Conservation (phyloP, 257 asterid genomes). For the Schizonepeta tenuifolia region DNA sequence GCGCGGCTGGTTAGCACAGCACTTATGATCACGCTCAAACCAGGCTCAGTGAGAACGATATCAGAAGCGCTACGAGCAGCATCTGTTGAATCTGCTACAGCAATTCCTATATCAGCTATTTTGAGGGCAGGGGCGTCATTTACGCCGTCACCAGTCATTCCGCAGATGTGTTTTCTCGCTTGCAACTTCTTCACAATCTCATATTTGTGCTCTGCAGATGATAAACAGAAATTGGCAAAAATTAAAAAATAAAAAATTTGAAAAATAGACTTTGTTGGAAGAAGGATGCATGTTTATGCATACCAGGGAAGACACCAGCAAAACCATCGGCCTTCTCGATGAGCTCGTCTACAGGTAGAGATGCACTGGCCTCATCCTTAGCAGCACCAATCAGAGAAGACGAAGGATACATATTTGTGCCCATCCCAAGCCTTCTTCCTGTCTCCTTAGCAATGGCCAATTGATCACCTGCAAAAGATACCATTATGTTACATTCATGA, state of each 20-base stretch:
- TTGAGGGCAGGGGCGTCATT: conserved; percentile 76
- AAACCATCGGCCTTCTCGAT: conserved; percentile 58
- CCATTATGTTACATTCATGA: not conserved
- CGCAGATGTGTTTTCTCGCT: conserved; percentile 60
- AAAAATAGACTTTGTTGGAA: not conserved
- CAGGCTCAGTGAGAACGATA: conserved; percentile 72
- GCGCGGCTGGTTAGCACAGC: conserved; percentile 73
- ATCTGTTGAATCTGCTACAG: conserved; percentile 73
- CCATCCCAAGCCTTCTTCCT: conserved; percentile 58
- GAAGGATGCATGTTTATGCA: not conserved
- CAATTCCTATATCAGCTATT: conserved; percentile 71
- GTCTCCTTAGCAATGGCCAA: conserved; percentile 55
- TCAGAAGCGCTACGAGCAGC: conserved; percentile 75
- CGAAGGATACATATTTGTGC: conserved; percentile 73
- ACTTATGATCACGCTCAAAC: conserved; percentile 65
- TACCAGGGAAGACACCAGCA: conserved; percentile 58
- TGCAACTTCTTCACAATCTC: conserved; percentile 69
- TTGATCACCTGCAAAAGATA: conserved; percentile 42
- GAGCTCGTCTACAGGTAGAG: conserved; percentile 58
- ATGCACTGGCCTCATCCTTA: conserved; percentile 40
- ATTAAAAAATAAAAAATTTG: not conserved
- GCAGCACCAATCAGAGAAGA: conserved; percentile 46
- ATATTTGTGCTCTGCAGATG: conserved; percentile 63
- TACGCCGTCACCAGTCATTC: conserved; percentile 79
- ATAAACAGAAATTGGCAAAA: not conserved